A percentile compares a stretch with the other conserved stretches of the same genome.
Evolutionary conservation across 352 stramenopile species (phyloP).

Genomic region (Vaucheria bursata): DNA sequence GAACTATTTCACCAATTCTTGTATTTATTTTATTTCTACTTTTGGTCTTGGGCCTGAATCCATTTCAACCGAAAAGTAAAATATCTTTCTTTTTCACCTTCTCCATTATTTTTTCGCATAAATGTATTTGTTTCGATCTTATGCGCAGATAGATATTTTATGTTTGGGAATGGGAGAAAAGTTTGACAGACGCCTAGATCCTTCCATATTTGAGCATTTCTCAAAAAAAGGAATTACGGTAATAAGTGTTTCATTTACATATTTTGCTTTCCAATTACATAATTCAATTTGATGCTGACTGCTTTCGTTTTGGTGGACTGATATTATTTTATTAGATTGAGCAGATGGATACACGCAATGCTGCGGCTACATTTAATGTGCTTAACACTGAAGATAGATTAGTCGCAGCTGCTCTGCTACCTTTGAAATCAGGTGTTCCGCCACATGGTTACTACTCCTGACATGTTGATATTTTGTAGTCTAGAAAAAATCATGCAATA

Average conservation of each 20-base stretch:
- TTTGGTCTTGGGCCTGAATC: no score
- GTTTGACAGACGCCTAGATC: constrained; percentile 29
- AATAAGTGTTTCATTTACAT: background rate
- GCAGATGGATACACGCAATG: constrained; percentile 26
- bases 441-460: background rate
- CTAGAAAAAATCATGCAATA: no score
- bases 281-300: background rate
- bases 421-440: background rate
- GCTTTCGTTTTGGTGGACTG: background rate
- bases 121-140: no score
- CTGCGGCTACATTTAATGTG: constrained; percentile 46
- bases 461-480: no score
- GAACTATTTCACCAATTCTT: no score
- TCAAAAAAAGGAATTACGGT: constrained; percentile 14
- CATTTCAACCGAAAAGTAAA: no score
- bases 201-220: constrained; percentile 19
- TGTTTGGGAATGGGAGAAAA: constrained; percentile 25
- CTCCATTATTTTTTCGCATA: no score
- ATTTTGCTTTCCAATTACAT: background rate
- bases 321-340: background rate
- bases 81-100: no score
- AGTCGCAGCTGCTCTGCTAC: constrained; percentile 41
- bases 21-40: no score
- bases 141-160: constrained; percentile 7
- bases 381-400: constrained; percentile 45